phyloP scores from a whole-genome alignment of 768 basidiomycete species.

The Aureoboletus auriporus region DNA sequence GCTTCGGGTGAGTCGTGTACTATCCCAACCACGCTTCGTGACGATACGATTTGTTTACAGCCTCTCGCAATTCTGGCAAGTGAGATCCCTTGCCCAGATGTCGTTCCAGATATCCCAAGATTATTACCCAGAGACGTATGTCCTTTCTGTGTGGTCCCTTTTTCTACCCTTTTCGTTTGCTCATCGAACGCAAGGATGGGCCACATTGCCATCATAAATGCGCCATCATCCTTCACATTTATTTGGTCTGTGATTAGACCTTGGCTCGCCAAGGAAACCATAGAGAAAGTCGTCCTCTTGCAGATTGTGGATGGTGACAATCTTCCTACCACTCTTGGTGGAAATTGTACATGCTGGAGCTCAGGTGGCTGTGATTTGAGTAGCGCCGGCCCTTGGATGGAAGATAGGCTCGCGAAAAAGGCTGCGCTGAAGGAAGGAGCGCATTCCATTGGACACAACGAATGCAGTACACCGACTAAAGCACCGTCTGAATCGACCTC shows the following conservation, averaged over 20 bases:
- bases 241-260: slow-evolving; percentile 69
- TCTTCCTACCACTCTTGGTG: slow-evolving; percentile 59
- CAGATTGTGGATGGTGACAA: slow-evolving; percentile 60
- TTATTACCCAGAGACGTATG: slow-evolving; percentile 74
- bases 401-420: slow-evolving; percentile 38
- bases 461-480: neutral
- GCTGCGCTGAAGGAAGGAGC: slow-evolving; percentile 1
- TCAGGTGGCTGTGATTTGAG: slow-evolving; percentile 58
- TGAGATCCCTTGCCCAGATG: slow-evolving; percentile 56
- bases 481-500: slow-evolving; percentile 2
- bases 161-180: neutral
- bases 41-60: slow-evolving; percentile 30
- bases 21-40: neutral
- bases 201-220: slow-evolving; percentile 66
- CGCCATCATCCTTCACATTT: slow-evolving; percentile 65
- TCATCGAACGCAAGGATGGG: slow-evolving; percentile 51
- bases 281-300: slow-evolving; percentile 59
- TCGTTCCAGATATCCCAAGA: slow-evolving; percentile 77
- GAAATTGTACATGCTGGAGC: slow-evolving; percentile 57
- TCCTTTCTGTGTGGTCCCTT: neutral
- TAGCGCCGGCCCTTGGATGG: slow-evolving; percentile 69
- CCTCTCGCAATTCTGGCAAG: slow-evolving; percentile 70
- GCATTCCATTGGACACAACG: neutral
- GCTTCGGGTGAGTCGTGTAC: slow-evolving; percentile 50
- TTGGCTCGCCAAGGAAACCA: slow-evolving; percentile 73